phyloP scores from a whole-genome alignment of 2,329 filamentous ascomycete genomes.

The Eutypella sp. region DNA sequence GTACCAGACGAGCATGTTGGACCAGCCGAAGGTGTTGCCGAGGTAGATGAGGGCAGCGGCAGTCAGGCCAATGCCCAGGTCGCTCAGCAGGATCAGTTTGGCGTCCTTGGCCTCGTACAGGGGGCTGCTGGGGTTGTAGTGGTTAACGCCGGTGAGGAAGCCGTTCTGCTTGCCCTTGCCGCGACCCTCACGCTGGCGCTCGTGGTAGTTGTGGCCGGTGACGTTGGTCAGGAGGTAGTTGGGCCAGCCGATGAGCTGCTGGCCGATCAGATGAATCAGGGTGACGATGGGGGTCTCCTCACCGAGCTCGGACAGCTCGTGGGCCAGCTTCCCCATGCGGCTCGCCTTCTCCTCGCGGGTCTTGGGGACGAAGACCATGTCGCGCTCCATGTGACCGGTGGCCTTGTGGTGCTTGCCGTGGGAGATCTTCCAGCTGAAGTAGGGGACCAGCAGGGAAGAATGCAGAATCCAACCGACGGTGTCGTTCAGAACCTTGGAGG shows the following conservation, averaged over 20 bases:
- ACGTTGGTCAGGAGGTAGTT: slow-evolving; percentile 88
- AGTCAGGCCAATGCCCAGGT: slow-evolving; percentile 70
- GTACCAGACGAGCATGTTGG: slow-evolving; percentile 92
- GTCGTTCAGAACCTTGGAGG: slow-evolving; percentile 88
- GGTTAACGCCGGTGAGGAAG: slow-evolving; percentile 76
- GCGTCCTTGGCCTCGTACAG: slow-evolving; percentile 90
- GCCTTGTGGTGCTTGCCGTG: slow-evolving; percentile 99
- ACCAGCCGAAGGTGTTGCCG: slow-evolving; percentile 72
- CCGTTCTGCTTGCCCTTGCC: slow-evolving; percentile 91
- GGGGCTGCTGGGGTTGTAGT: slow-evolving; percentile 85
- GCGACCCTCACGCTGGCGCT: slow-evolving; percentile 85
- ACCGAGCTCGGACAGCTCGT: slow-evolving; percentile 82
- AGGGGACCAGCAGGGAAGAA: slow-evolving; percentile 84
- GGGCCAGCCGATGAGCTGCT: slow-evolving; percentile 92
- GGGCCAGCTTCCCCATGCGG: slow-evolving; percentile 66
- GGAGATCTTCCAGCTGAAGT: slow-evolving; percentile 99
- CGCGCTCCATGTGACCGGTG: slow-evolving; percentile 91
- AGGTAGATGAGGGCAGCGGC: slow-evolving; percentile 60
- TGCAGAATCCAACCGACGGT: slow-evolving; percentile 88
- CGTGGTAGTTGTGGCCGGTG: slow-evolving; percentile 93
- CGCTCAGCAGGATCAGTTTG: slow-evolving; percentile 78
- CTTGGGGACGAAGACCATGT: slow-evolving; percentile 98
- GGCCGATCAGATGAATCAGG: slow-evolving; percentile 64
- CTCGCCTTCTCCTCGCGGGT: slow-evolving; percentile 77
- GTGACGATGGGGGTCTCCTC: slow-evolving; percentile 93